These are phyloP conservation scores for Leccinum colubrinum DNA, from an alignment of 1,284 basidiomycete species.

Conservation along the genomic window DNA sequence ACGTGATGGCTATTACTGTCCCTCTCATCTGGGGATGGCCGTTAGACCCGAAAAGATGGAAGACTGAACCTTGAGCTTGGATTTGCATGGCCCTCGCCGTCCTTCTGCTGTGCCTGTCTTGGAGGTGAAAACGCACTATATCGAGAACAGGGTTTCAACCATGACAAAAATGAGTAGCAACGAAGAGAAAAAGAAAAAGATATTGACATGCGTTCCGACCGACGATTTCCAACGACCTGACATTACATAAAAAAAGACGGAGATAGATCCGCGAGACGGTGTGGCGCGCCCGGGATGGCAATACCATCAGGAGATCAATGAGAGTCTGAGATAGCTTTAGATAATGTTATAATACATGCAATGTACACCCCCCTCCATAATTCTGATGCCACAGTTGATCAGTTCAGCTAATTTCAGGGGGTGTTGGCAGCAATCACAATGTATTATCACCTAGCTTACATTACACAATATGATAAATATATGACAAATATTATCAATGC, in stretches of 20 bases:
- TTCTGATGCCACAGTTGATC: too few relatives aligned
- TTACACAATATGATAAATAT: too few relatives aligned
- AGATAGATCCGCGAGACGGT: neutral
- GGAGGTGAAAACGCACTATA: conserved; percentile 10
- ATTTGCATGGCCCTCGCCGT: neutral
- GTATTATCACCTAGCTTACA: too few relatives aligned
- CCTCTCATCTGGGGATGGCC: conserved; percentile 13
- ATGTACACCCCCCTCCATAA: too few relatives aligned
- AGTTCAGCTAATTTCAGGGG: too few relatives aligned
- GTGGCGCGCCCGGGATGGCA: neutral
- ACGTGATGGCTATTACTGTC: conserved; percentile 1
- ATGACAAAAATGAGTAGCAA: conserved; percentile 6
- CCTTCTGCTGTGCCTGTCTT: conserved; percentile 10
- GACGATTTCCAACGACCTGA: conserved; percentile 16
- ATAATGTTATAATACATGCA: too few relatives aligned
- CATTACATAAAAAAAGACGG: neutral
- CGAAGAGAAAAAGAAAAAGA: conserved; percentile 7
- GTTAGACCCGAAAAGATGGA: conserved; percentile 20
- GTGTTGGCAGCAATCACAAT: too few relatives aligned
- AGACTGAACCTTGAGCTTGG: conserved; percentile 20
- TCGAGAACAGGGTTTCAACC: conserved; percentile 11
- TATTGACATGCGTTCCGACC: conserved; percentile 17
- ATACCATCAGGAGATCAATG: too few relatives aligned
- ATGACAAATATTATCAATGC: too few relatives aligned
- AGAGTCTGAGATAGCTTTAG: too few relatives aligned